These are phyloP conservation scores for Colletotrichum endophyticum DNA, from an alignment of 2,329 filamentous ascomycete species.

Conservation along the genomic window DNA sequence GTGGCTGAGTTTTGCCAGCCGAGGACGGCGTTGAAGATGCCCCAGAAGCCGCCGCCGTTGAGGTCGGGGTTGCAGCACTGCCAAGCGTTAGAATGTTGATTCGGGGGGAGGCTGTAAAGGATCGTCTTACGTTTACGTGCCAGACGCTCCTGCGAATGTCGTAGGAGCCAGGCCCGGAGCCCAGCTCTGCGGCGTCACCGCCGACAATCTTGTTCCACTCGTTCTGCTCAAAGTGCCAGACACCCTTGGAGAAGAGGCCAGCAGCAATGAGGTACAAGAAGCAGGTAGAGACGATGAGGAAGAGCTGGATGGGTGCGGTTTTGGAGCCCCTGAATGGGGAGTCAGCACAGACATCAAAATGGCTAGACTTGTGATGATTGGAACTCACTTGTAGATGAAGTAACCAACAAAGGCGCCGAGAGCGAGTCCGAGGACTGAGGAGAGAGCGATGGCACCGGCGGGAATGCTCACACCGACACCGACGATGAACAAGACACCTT, in stretches of 20 bases:
- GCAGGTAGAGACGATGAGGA: constrained; percentile 79
- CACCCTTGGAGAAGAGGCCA: constrained; percentile 75
- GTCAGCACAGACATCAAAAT: constrained; percentile 26
- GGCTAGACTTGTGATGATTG: accelerated
- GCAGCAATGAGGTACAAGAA: constrained; percentile 83
- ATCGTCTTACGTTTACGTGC: constrained; percentile 73
- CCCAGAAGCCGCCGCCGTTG: constrained; percentile 72
- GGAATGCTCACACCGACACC: constrained; percentile 74
- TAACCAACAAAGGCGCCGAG: constrained; percentile 69
- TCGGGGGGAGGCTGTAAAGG: too few species aligned
- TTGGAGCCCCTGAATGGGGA: constrained; percentile 46
- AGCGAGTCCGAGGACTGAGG: constrained; percentile 69
- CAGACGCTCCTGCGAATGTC: constrained; percentile 78
- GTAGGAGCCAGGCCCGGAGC: constrained; percentile 74
- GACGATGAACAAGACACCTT: constrained; percentile 80
- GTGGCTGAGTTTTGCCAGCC: constrained; percentile 53
- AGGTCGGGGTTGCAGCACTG: constrained; percentile 70
- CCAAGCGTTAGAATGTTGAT: constrained; percentile 34
- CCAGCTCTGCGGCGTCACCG: constrained; percentile 52
- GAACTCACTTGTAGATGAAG: constrained; percentile 71
- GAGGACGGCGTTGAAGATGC: constrained; percentile 74
- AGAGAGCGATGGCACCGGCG: constrained; percentile 71
- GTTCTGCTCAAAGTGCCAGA: constrained; percentile 75
- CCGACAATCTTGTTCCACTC: constrained; percentile 66
- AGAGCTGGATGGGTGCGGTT: constrained; percentile 59